A percentile compares a stretch with the other conserved stretches of the same genome.
Conservation (phyloP, 306 rosid species). For the Inga oerstediana region DNA sequence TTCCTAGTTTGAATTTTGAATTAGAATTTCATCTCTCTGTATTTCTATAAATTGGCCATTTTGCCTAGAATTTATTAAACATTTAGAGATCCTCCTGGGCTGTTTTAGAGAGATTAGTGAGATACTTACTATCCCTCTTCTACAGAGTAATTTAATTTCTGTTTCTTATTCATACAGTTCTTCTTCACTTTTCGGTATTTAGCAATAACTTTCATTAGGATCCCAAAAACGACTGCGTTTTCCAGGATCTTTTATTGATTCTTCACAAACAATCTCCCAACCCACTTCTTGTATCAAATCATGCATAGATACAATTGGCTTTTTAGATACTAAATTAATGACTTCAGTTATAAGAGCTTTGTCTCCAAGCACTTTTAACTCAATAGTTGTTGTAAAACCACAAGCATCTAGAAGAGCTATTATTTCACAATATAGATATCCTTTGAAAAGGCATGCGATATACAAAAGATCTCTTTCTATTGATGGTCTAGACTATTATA, state of each 20-base stretch:
- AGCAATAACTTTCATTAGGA: not conserved
- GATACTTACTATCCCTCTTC: too few relatives aligned
- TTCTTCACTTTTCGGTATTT: too few relatives aligned
- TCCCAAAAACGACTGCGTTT: not conserved
- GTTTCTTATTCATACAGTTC: too few relatives aligned
- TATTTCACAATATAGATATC: not conserved
- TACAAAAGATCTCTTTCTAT: not conserved
- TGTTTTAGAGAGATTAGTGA: too few relatives aligned
- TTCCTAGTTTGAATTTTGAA: too few relatives aligned
- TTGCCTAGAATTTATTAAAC: too few relatives aligned
- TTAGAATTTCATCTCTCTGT: too few relatives aligned
- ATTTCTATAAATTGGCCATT: too few relatives aligned
- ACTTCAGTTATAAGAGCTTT: slow-evolving; percentile 6
- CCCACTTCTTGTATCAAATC: slow-evolving; percentile 8
- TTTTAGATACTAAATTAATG: not conserved
- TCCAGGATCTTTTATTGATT: not conserved
- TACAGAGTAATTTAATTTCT: too few relatives aligned
- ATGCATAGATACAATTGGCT: not conserved
- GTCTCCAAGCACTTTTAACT: not conserved
- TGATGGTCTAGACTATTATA: not conserved
- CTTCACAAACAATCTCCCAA: not conserved
- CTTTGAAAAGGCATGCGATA: not conserved
- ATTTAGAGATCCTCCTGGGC: too few relatives aligned
- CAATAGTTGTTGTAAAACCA: slow-evolving; percentile 8
- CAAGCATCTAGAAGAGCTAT: slow-evolving; percentile 1